Evolutionary conservation across 805 yeast species (phyloP).

Genomic region (Metschnikowia anglica): DNA sequence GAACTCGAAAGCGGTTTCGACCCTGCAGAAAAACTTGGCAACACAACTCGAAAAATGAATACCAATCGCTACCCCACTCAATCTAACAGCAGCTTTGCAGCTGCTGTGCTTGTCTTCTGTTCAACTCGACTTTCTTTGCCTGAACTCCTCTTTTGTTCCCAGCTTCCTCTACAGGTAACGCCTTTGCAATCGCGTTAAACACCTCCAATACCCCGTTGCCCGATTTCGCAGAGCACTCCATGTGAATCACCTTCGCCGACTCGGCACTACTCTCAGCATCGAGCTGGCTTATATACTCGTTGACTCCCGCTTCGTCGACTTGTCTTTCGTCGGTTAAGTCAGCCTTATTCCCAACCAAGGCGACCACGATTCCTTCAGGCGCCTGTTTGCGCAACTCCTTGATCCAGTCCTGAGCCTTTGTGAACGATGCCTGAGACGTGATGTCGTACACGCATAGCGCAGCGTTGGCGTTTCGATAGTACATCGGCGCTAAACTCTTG

Average conservation of each 20-base stretch:
- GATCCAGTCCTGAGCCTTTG: slow-evolving; percentile 98
- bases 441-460: slow-evolving; percentile 95
- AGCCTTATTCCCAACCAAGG: slow-evolving; percentile 89
- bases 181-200: slow-evolving; percentile 39
- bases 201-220: slow-evolving; percentile 46
- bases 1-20: too few species aligned
- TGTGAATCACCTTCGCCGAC: slow-evolving; percentile 27
- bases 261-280: slow-evolving; percentile 38
- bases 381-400: slow-evolving; percentile 95
- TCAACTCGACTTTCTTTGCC: slow-evolving; percentile 19
- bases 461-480: slow-evolving; percentile 95
- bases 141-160: slow-evolving; percentile 16
- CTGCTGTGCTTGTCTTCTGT: slow-evolving; percentile 15
- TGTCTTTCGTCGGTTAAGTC: slow-evolving; percentile 68
- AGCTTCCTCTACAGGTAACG: slow-evolving; percentile 43
- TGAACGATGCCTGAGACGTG: slow-evolving; percentile 91
- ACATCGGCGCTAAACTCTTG: slow-evolving; percentile 95
- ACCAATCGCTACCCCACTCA: neutral
- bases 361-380: slow-evolving; percentile 85
- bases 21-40: too few species aligned
- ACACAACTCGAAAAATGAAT: too few species aligned
- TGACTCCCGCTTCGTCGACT: slow-evolving; percentile 44
- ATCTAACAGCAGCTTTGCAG: slow-evolving; percentile 19
- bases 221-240: slow-evolving; percentile 46
- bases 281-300: slow-evolving; percentile 41